Evolutionary conservation across 108 stramenopile species (phyloP).

Genomic region (Aurantiochytrium sp.): DNA sequence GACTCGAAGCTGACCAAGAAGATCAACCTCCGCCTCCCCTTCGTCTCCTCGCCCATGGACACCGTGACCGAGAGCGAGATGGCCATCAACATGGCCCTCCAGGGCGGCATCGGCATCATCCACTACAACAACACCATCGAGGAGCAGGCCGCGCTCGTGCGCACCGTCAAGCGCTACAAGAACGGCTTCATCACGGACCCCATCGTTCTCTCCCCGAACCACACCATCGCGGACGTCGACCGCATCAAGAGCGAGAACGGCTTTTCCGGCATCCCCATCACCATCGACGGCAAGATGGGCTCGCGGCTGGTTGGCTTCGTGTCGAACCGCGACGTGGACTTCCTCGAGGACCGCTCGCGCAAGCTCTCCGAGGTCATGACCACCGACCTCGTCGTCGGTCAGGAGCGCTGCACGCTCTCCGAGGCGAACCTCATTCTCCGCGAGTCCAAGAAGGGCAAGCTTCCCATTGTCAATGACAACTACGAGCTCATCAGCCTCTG

Average conservation of each 20-base stretch:
- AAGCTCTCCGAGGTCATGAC: slow-evolving; percentile 87
- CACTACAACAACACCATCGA: slow-evolving; percentile 91
- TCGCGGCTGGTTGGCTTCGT: slow-evolving; percentile 91
- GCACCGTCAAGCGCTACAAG: slow-evolving; percentile 91
- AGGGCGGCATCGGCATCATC: slow-evolving; percentile 98
- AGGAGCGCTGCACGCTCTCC: slow-evolving; percentile 74
- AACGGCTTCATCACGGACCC: slow-evolving; percentile 99
- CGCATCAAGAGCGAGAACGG: slow-evolving; percentile 62
- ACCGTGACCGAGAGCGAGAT: slow-evolving; percentile 78
- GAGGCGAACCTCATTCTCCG: slow-evolving; percentile 95
- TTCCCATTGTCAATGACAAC: slow-evolving; percentile 90
- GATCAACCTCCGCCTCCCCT: slow-evolving; percentile 79
- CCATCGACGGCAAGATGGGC: slow-evolving; percentile 91
- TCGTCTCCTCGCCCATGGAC: slow-evolving; percentile 99
- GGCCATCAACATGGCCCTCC: slow-evolving; percentile 97
- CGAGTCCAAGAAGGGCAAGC: slow-evolving; percentile 86
- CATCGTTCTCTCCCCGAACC: slow-evolving; percentile 76
- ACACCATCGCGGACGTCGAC: slow-evolving; percentile 80
- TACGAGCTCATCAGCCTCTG: slow-evolving; percentile 94
- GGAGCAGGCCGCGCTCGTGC: slow-evolving; percentile 79
- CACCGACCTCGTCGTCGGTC: slow-evolving; percentile 69
- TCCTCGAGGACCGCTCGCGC: slow-evolving; percentile 71
- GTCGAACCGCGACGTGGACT: slow-evolving; percentile 90
- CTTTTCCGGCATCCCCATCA: slow-evolving; percentile 96
- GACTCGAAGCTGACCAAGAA: slow-evolving; percentile 54